Percentiles rank a stretch among this genome's conserved stretches.
Evolutionary conservation across 1,139 yeast species (phyloP).

Genomic region (Saccharomyces hybrid): DNA sequence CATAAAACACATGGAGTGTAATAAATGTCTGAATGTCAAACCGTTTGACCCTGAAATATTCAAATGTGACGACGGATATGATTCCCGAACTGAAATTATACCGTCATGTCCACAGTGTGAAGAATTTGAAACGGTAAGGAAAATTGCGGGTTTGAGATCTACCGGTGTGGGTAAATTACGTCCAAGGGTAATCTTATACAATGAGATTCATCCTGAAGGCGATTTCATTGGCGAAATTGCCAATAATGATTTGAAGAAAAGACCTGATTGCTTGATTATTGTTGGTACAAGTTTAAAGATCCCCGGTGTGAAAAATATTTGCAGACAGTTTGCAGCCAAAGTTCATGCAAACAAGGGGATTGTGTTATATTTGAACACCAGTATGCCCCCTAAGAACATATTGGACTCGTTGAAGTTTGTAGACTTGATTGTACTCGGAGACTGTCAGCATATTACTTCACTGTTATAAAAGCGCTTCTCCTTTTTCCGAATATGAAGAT

Average conservation of each 20-base stretch:
- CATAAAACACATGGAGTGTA: conserved; percentile 61
- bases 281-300: conserved; percentile 84
- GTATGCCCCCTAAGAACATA: conserved; percentile 43
- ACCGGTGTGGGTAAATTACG: conserved; percentile 72
- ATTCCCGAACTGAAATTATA: conserved; percentile 24
- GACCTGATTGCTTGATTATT: conserved; percentile 70
- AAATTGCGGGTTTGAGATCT: conserved; percentile 59
- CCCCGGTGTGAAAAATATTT: conserved; percentile 76
- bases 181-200: conserved; percentile 78
- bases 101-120: conserved; percentile 53
- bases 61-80: conserved; percentile 21
- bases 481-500: background rate
- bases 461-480: conserved; percentile 6
- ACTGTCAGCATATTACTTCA: conserved; percentile 42
- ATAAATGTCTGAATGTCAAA: conserved; percentile 55
- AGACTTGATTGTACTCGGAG: conserved; percentile 51
- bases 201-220: conserved; percentile 83
- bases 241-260: conserved; percentile 53
- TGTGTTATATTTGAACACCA: conserved; percentile 51
- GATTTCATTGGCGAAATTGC: conserved; percentile 73
- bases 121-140: conserved; percentile 44
- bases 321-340: conserved; percentile 58
- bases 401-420: conserved; percentile 46
- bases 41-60: conserved; percentile 39
- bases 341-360: conserved; percentile 55